Conservation (phyloP, 495 filamentous ascomycete species). For the Annulohypoxylon moriforme region DNA sequence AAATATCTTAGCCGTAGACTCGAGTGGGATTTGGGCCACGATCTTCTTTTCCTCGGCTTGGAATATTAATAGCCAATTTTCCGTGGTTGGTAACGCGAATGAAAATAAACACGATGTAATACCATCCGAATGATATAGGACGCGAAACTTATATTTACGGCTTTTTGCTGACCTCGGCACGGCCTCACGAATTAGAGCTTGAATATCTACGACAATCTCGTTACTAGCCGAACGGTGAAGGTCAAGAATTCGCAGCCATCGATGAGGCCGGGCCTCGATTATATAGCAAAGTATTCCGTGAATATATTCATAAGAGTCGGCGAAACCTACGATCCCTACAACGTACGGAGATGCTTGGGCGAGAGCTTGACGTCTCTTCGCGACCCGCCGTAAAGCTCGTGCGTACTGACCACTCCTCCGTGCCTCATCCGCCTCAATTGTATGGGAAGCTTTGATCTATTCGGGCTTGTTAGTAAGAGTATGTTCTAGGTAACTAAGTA, state of each 20-base stretch:
- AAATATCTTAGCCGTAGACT: constrained; percentile 67
- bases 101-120: constrained; percentile 69
- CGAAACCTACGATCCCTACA: constrained; percentile 68
- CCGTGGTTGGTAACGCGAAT: constrained; percentile 49
- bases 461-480: constrained; percentile 19
- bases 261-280: constrained; percentile 49
- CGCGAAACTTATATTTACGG: constrained; percentile 62
- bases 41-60: constrained; percentile 58
- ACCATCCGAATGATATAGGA: constrained; percentile 71
- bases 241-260: constrained; percentile 72
- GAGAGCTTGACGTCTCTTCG: constrained; percentile 71
- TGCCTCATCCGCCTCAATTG: constrained; percentile 68
- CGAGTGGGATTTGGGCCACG: constrained; percentile 56
- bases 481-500: background rate
- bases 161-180: constrained; percentile 45
- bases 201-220: constrained; percentile 71
- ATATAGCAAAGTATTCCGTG: constrained; percentile 74
- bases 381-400: constrained; percentile 66
- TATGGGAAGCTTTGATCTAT: constrained; percentile 66
- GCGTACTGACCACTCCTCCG: constrained; percentile 61
- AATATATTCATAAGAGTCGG: constrained; percentile 70
- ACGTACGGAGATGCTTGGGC: constrained; percentile 72
- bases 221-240: constrained; percentile 61
- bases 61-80: constrained; percentile 69
- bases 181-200: constrained; percentile 54